Evolutionary conservation across 352 stramenopile genomes (phyloP).

Genomic region (Pythium dissotocum): DNA sequence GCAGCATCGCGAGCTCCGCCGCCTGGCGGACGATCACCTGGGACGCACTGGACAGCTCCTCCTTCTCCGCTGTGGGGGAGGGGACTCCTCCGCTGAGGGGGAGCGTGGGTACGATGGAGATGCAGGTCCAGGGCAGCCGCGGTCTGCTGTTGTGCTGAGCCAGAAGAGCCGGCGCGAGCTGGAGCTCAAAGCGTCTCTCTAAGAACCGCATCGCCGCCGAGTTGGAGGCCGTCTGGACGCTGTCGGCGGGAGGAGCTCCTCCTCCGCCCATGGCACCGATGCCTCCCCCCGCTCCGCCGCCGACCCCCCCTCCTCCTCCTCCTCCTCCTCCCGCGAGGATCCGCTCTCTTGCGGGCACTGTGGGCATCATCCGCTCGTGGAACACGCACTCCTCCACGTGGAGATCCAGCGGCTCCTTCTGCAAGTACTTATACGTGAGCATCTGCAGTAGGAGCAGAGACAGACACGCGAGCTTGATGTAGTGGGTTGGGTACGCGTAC

Average conservation of each 20-base stretch:
- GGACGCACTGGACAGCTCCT: constrained; percentile 20
- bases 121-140: constrained; percentile 58
- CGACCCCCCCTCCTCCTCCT: constrained; percentile 13
- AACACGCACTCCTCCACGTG: constrained; percentile 72
- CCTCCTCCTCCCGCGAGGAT: constrained; percentile 27
- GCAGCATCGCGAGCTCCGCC: constrained; percentile 49
- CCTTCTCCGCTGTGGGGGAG: constrained; percentile 9
- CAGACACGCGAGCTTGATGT: constrained; percentile 57
- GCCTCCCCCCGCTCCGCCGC: constrained; percentile 2
- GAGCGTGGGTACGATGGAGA: constrained; percentile 49
- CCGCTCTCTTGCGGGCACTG: constrained; percentile 24
- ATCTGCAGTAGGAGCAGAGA: constrained; percentile 50
- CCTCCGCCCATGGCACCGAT: background rate
- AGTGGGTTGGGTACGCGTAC: constrained; percentile 69
- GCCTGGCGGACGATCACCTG: constrained; percentile 31
- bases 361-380: constrained; percentile 45
- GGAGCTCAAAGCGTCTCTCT: constrained; percentile 68
- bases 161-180: constrained; percentile 30
- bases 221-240: constrained; percentile 20
- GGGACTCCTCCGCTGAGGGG: background rate
- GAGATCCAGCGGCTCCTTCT: constrained; percentile 47
- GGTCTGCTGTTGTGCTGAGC: constrained; percentile 38
- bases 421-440: constrained; percentile 50
- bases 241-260: background rate
- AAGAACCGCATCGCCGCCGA: constrained; percentile 43